Percentiles rank a stretch among this genome's conserved stretches.
Conservation (phyloP, 164 flowering plant species). For the Pachysandra terminalis region DNA sequence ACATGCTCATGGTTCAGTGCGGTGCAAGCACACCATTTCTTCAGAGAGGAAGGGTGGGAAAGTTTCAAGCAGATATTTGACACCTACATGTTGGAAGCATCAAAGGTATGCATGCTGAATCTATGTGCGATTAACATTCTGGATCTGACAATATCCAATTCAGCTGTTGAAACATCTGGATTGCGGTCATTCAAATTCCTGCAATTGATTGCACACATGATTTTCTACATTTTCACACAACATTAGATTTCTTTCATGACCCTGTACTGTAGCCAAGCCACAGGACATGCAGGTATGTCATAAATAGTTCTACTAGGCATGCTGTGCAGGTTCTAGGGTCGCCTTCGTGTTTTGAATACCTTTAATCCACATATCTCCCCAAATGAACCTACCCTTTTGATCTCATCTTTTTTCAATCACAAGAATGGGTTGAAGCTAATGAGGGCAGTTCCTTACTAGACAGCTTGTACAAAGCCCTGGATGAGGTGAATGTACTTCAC, state of each 20-base stretch:
- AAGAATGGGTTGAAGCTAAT: slow-evolving; percentile 75
- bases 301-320: too few relatives aligned
- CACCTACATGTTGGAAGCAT: slow-evolving; percentile 82
- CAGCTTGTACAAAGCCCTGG: slow-evolving; percentile 65
- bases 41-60: too few relatives aligned
- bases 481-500: slow-evolving; percentile 54
- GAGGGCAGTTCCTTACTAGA: slow-evolving; percentile 60
- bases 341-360: too few relatives aligned
- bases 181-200: neutral
- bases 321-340: neutral
- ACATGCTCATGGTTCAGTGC: slow-evolving; percentile 56
- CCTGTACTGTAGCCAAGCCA: too few relatives aligned
- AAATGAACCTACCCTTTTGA: neutral
- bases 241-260: too few relatives aligned
- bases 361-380: too few relatives aligned
- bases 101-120: slow-evolving; percentile 62
- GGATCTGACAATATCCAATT: neutral
- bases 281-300: too few relatives aligned
- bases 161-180: neutral
- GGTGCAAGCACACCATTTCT: slow-evolving; percentile 84
- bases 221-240: too few relatives aligned
- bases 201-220: too few relatives aligned
- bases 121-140: neutral
- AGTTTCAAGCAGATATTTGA: slow-evolving; percentile 86
- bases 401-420: slow-evolving; percentile 5